These are phyloP conservation scores for Clavispora carvajalis DNA, from an alignment of 805 yeast species.

Conservation along the genomic window DNA sequence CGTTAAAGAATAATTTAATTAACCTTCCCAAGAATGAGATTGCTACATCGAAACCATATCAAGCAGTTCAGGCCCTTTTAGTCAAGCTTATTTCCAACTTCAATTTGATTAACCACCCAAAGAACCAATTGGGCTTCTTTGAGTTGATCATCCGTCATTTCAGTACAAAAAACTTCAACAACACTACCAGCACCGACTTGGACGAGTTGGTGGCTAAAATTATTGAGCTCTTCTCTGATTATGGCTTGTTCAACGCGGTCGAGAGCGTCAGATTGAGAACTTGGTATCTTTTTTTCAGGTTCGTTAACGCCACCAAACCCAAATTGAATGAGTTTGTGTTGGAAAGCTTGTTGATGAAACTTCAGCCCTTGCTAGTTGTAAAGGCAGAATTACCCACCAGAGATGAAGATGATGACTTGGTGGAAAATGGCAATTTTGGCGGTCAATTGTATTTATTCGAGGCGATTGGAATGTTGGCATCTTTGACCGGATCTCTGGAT, in stretches of 20 bases:
- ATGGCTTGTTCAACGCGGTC: slow-evolving; percentile 73
- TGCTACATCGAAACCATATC: slow-evolving; percentile 58
- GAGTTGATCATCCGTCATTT: slow-evolving; percentile 82
- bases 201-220: slow-evolving; percentile 52
- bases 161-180: slow-evolving; percentile 40
- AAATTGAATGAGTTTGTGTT: slow-evolving; percentile 43
- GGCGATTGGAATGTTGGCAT: slow-evolving; percentile 72
- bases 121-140: slow-evolving; percentile 74
- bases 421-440: slow-evolving; percentile 55
- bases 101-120: slow-evolving; percentile 59
- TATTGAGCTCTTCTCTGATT: slow-evolving; percentile 70
- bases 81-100: slow-evolving; percentile 42
- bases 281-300: slow-evolving; percentile 86
- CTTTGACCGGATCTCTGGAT: slow-evolving; percentile 24
- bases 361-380: slow-evolving; percentile 59
- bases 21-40: slow-evolving; percentile 64
- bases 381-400: slow-evolving; percentile 50
- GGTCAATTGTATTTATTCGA: slow-evolving; percentile 82
- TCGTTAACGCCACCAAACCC: slow-evolving; percentile 72
- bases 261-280: slow-evolving; percentile 76
- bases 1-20: slow-evolving; percentile 71
- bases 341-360: slow-evolving; percentile 53
- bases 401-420: slow-evolving; percentile 53
- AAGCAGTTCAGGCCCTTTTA: slow-evolving; percentile 57
- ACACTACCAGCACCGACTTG: slow-evolving; percentile 30